Base-by-base conservation (phyloP, 441 rosid species). In the Syzygium syzygioides region DNA sequence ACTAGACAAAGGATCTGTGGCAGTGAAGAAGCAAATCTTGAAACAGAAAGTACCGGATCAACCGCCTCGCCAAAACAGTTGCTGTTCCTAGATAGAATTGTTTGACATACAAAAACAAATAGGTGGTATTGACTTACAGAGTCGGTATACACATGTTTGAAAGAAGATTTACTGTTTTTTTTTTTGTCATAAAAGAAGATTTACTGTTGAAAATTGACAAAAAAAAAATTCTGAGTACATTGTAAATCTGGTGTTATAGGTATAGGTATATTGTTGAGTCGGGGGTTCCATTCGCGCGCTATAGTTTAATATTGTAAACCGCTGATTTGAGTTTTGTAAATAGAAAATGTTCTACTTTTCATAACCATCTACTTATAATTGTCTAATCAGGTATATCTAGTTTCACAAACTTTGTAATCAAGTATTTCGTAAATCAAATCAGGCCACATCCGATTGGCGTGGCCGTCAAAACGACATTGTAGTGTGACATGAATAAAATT, bases 1-100 rank as follows among this genome's bases (percentile, higher is more conserved):
- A 89, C 17, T 91, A 86, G 95, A 95, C 89, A 91, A 94, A 55
- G 98, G 98, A 86, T 95, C 95, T 2, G 92, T 83, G 18, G 92
- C 88, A 7, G 91, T 92, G 86, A 95, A 94, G 88, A 94, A 87
- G 80, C 93, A 93, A 76, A 88, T 88, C 59, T 57, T 93, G 91
- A 92, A 88, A 85, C 92, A 94, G 91, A 91, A 90, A 88, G 55
- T 54, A 88, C 91, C 64, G n/a, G 76, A 45, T 83, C 80, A 85
- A 57, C 80, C 89, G 30, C 86, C 91, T 68, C 90, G 15, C 45
- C 60, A 79, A 18, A 88, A 92, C 85, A 59, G 92, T 84, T 95
- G 97, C 91, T 94, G 97, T 91, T 92, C 91, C 85, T 91, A 88
- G 71, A 55, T 83, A 71, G 54, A 76, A n/a, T 45, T 52, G 80